These are phyloP conservation scores for Helotiales sp. DNA, from an alignment of 2,329 filamentous ascomycete genomes.

Conservation along the genomic window DNA sequence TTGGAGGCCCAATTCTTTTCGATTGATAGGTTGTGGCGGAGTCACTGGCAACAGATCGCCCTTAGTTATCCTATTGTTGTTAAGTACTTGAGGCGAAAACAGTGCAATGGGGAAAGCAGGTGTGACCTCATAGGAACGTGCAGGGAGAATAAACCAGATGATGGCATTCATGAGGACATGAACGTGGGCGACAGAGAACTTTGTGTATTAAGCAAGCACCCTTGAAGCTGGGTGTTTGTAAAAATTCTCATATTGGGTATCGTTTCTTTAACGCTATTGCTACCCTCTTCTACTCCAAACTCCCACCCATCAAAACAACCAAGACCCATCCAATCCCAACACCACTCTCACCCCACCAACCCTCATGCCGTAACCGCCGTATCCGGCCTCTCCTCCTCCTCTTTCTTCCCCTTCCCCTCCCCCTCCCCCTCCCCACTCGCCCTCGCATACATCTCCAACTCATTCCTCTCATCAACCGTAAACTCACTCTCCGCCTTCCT, in stretches of 20 bases:
- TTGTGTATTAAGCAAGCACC: too few relatives aligned
- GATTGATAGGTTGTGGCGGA: too few relatives aligned
- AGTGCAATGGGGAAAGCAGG: too few relatives aligned
- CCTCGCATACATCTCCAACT: conserved; percentile 30
- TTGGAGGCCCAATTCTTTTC: background rate
- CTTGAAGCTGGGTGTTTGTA: too few relatives aligned
- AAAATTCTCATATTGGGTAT: background rate
- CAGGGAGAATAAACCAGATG: too few relatives aligned
- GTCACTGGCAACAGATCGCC: too few relatives aligned
- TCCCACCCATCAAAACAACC: background rate
- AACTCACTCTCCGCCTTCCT: conserved; percentile 59
- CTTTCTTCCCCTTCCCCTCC: conserved; percentile 8
- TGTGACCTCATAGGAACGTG: too few relatives aligned
- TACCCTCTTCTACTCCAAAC: background rate
- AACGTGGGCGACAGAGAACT: too few relatives aligned
- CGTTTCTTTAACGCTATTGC: background rate
- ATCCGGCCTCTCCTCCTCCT: background rate
- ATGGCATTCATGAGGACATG: too few relatives aligned
- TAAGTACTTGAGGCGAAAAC: too few relatives aligned
- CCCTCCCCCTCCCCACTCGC: background rate
- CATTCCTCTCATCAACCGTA: conserved; percentile 59
- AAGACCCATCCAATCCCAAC: background rate
- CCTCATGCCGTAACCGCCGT: background rate
- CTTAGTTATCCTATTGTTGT: too few relatives aligned
- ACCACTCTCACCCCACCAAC: background rate